These are phyloP conservation scores for Cenchrus purpureus DNA, from an alignment of 176 grass and related monocot species.

Conservation along the genomic window DNA sequence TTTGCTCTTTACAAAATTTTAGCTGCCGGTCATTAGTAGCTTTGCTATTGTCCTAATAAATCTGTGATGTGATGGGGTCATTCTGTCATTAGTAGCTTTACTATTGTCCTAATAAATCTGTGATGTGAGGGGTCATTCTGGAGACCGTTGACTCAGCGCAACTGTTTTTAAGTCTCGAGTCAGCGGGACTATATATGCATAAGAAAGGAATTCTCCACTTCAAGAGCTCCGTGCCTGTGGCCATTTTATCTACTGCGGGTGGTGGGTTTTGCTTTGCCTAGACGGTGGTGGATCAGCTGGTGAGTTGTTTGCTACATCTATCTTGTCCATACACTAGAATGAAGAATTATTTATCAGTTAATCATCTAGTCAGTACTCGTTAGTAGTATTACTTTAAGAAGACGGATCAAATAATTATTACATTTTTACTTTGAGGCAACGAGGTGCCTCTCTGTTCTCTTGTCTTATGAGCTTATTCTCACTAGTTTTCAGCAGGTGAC, in stretches of 20 bases:
- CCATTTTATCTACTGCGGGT: too few relatives aligned
- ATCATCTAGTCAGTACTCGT: too few relatives aligned
- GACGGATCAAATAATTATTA: too few relatives aligned
- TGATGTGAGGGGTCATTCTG: neutral
- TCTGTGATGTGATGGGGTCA: neutral
- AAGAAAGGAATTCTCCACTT: neutral
- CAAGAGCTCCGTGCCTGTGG: too few relatives aligned
- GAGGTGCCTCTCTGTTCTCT: too few relatives aligned
- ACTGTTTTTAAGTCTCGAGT: neutral
- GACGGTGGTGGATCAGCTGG: neutral
- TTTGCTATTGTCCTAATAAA: neutral
- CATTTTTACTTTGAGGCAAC: too few relatives aligned
- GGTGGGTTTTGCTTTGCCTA: neutral
- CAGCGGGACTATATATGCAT: too few relatives aligned
- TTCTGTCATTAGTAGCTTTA: neutral
- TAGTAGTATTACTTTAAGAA: too few relatives aligned
- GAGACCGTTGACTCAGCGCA: neutral
- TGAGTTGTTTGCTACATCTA: constrained; percentile 1
- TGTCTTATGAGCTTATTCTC: too few relatives aligned
- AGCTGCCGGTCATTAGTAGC: neutral
- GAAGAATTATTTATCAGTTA: neutral
- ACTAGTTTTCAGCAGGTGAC: too few relatives aligned
- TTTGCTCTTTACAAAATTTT: neutral
- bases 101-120: neutral
- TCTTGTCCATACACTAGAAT: neutral